Conservation (phyloP, 139 green algal species). For the Micractinium conductrix region DNA sequence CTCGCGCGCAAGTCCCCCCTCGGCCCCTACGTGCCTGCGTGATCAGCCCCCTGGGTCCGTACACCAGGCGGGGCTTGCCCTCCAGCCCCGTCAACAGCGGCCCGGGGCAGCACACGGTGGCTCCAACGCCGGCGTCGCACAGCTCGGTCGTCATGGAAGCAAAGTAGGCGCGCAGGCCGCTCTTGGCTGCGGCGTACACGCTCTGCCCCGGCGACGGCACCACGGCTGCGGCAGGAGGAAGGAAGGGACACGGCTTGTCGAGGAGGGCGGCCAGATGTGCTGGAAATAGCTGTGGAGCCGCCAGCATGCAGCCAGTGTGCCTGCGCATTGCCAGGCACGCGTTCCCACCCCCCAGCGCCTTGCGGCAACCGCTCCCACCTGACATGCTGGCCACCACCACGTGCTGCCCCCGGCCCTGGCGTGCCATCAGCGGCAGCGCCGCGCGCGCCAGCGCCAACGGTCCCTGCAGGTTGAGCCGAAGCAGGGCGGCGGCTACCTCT, state of each 20-base stretch:
- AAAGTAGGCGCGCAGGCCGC: slow-evolving; percentile 81
- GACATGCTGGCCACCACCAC: slow-evolving; percentile 81
- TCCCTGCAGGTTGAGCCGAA: slow-evolving; percentile 79
- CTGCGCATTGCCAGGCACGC: too few relatives aligned
- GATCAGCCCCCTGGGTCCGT: slow-evolving; percentile 59
- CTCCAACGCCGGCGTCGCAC: slow-evolving; percentile 63
- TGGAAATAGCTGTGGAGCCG: too few relatives aligned
- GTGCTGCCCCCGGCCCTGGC: slow-evolving; percentile 60
- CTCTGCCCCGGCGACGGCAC: slow-evolving; percentile 75
- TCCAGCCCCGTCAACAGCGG: slow-evolving; percentile 57
- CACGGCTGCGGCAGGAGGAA: slow-evolving; percentile 35
- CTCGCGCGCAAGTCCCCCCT: too few relatives aligned
- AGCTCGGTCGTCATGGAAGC: slow-evolving; percentile 73
- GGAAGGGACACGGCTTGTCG: too few relatives aligned
- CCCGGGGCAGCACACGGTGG: slow-evolving; percentile 84
- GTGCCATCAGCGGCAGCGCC: slow-evolving; percentile 71
- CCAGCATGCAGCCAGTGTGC: too few relatives aligned
- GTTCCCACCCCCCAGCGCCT: too few relatives aligned
- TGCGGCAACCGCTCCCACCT: too few relatives aligned
- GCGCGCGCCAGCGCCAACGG: slow-evolving; percentile 78
- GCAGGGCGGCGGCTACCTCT: slow-evolving; percentile 66
- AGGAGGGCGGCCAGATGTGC: too few relatives aligned
- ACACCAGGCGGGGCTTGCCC: slow-evolving; percentile 60
- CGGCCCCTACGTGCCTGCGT: too few relatives aligned
- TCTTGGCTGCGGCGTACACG: slow-evolving; percentile 78